Evolutionary conservation across 139 green algal species (phyloP).

Genomic region (Tetraselmis striata): DNA sequence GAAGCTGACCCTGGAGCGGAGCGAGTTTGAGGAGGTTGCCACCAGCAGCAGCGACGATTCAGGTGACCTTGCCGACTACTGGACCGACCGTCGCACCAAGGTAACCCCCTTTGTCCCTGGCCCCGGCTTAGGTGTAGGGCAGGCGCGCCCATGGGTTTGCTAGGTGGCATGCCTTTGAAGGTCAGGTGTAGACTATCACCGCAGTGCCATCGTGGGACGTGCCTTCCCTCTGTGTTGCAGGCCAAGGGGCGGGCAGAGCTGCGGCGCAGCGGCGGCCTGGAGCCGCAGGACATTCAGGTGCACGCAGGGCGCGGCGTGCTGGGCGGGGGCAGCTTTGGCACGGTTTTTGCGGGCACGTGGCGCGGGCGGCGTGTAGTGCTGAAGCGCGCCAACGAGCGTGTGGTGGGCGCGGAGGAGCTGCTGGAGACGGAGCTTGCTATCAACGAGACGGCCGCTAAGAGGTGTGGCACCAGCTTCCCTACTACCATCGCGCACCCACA

Average conservation of each 20-base stretch:
- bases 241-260: not conserved
- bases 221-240: too few relatives aligned
- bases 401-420: not conserved
- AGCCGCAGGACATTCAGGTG: not conserved
- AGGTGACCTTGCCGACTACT: not conserved
- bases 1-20: not conserved
- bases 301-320: not conserved
- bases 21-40: not conserved
- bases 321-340: not conserved
- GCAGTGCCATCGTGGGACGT: too few relatives aligned
- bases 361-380: not conserved
- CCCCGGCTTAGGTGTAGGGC: too few relatives aligned
- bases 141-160: too few relatives aligned
- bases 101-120: too few relatives aligned
- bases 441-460: not conserved
- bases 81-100: not conserved
- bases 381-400: not conserved
- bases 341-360: not conserved
- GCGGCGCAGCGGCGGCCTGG: not conserved
- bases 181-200: too few relatives aligned
- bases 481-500: too few relatives aligned
- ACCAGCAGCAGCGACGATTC: not conserved
- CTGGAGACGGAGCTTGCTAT: not conserved
- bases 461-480: not conserved
- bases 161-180: too few relatives aligned